Conservation (phyloP, 306 rosid species). For the Benincasa hispida region DNA sequence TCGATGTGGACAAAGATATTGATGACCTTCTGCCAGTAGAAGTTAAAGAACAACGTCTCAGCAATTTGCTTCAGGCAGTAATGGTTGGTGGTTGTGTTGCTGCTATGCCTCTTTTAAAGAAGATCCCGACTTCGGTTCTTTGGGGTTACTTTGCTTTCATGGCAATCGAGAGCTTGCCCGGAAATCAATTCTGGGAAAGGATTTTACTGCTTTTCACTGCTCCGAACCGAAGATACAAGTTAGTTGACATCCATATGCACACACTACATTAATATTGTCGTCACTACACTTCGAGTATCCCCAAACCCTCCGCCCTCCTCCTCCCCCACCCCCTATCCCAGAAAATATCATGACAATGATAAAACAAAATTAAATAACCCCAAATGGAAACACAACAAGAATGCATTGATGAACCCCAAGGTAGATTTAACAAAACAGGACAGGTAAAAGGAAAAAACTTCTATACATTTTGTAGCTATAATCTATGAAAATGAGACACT, state of each 20-base stretch:
- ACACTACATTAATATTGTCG: background rate
- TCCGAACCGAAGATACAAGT: constrained; percentile 95
- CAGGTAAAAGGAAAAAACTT: background rate
- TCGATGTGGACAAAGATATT: constrained; percentile 74
- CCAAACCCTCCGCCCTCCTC: no score
- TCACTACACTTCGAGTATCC: background rate
- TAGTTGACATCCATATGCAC: constrained; percentile 1
- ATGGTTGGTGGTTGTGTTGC: constrained; percentile 77
- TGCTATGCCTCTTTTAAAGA: constrained; percentile 92
- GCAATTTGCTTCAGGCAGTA: constrained; percentile 77
- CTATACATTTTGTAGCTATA: background rate
- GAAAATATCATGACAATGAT: background rate
- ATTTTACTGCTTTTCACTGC: constrained; percentile 83
- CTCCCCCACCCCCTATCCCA: background rate
- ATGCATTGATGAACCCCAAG: background rate
- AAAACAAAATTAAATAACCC: background rate
- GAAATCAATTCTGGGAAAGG: constrained; percentile 97
- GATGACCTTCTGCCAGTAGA: constrained; percentile 89
- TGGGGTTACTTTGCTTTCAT: constrained; percentile 99
- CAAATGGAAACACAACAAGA: background rate
- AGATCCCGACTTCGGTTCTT: constrained; percentile 86
- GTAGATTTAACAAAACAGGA: background rate
- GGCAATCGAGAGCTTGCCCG: constrained; percentile 98
- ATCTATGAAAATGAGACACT: background rate
- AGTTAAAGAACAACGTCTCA: constrained; percentile 91